A percentile compares a stretch with the other conserved stretches of the same genome.
These are phyloP conservation scores for Sporopachydermia quercuum DNA, from an alignment of 805 yeast genomes.

Conservation along the genomic window DNA sequence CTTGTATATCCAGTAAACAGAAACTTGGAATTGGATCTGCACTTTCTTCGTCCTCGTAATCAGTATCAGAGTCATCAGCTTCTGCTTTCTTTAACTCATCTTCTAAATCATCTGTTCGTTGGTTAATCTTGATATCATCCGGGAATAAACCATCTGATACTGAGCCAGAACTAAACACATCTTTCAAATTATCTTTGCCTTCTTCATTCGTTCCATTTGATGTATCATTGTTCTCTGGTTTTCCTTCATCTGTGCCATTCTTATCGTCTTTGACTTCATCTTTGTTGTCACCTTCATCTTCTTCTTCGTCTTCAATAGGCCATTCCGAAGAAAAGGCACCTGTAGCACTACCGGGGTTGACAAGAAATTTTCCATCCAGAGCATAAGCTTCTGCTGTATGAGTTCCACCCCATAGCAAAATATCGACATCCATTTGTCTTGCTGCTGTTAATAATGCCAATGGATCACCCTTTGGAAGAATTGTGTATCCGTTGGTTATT, in stretches of 20 bases:
- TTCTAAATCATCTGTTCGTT: background rate
- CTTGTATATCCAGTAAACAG: slow-evolving; percentile 78
- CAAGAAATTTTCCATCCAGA: slow-evolving; percentile 79
- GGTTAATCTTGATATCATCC: background rate
- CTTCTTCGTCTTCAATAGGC: slow-evolving; percentile 38
- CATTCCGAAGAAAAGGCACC: slow-evolving; percentile 71
- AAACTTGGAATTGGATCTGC: slow-evolving; percentile 58
- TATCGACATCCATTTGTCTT: slow-evolving; percentile 82
- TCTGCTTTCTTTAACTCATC: background rate
- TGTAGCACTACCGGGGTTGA: slow-evolving; percentile 95
- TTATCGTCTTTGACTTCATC: slow-evolving; percentile 14
- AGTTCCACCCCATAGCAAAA: slow-evolving; percentile 85
- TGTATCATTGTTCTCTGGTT: slow-evolving; percentile 3
- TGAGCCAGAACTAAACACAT: background rate
- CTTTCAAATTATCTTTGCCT: slow-evolving; percentile 2
- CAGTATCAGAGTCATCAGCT: slow-evolving; percentile 6
- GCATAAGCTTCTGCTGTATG: slow-evolving; percentile 89
- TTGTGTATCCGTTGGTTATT: slow-evolving; percentile 66
- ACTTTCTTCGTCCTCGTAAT: slow-evolving; percentile 4
- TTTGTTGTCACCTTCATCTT: slow-evolving; percentile 20
- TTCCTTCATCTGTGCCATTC: slow-evolving; percentile 5
- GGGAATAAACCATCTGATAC: slow-evolving; percentile 1
- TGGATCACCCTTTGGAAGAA: slow-evolving; percentile 81
- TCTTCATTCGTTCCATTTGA: slow-evolving; percentile 2
- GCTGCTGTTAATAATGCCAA: slow-evolving; percentile 70